A percentile compares a stretch with the other conserved stretches of the same genome.
These are phyloP conservation scores for Elongisporangium prolatum DNA, from an alignment of 352 stramenopile genomes.

Conservation along the genomic window DNA sequence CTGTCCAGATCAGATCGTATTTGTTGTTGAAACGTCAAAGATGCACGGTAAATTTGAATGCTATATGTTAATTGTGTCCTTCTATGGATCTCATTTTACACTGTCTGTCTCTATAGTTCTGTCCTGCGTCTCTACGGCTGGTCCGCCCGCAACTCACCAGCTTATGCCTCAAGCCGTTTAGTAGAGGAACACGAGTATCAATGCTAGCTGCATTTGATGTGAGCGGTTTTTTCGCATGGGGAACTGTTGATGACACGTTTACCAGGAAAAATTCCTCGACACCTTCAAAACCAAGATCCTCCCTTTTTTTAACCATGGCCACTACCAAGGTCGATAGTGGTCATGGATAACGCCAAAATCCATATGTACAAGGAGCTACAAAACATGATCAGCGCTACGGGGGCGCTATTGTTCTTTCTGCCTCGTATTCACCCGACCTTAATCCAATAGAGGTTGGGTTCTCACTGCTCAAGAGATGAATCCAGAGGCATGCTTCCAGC, in stretches of 20 bases:
- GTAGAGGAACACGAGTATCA: slow-evolving; percentile 7
- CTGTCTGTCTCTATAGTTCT: not conserved
- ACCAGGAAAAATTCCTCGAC: slow-evolving; percentile 84
- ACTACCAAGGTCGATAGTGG: slow-evolving; percentile 63
- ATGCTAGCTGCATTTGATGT: slow-evolving; percentile 14
- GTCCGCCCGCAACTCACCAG: slow-evolving; percentile 6
- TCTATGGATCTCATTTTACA: slow-evolving; percentile 1
- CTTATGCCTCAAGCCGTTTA: slow-evolving; percentile 5
- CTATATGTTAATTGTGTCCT: too few species aligned
- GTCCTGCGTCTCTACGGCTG: slow-evolving; percentile 10
- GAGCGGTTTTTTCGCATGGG: slow-evolving; percentile 10
- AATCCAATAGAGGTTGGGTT: too few species aligned
- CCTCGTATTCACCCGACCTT: not conserved
- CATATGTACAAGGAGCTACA: slow-evolving; percentile 92
- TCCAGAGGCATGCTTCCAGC: too few species aligned
- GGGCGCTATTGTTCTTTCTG: slow-evolving; percentile 61
- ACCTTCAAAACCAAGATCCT: slow-evolving; percentile 56
- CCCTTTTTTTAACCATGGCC: slow-evolving; percentile 90
- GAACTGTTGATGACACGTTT: slow-evolving; percentile 9
- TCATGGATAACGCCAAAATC: slow-evolving; percentile 52
- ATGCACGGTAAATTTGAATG: slow-evolving; percentile 9
- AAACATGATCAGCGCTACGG: slow-evolving; percentile 91
- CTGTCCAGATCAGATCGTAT: slow-evolving; percentile 13
- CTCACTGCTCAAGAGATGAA: too few species aligned
- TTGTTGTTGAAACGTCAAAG: slow-evolving; percentile 15